These are phyloP conservation scores for Phytophthora meadii DNA, from an alignment of 352 stramenopile species.

Conservation along the genomic window DNA sequence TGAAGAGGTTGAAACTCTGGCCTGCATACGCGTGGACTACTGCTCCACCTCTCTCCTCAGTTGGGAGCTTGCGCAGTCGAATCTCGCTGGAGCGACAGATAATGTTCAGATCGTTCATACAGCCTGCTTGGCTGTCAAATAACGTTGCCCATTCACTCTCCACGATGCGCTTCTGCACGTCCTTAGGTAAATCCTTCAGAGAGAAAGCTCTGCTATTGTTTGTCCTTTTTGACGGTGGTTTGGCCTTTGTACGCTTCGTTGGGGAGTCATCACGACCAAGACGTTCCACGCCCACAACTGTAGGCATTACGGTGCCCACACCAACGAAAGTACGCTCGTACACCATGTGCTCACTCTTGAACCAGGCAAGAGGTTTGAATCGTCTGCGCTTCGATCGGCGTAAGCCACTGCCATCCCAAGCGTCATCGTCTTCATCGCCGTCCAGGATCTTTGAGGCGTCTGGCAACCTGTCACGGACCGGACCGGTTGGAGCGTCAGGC, in stretches of 20 bases:
- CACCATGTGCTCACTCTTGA: conserved; percentile 89
- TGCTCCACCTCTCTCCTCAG: conserved; percentile 52
- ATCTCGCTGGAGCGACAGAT: conserved; percentile 81
- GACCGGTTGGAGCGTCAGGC: conserved; percentile 32
- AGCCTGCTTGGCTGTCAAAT: conserved; percentile 62
- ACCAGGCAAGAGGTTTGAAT: conserved; percentile 89
- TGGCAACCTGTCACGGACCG: conserved; percentile 60
- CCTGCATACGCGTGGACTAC: conserved; percentile 65
- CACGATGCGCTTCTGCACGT: conserved; percentile 60
- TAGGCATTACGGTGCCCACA: conserved; percentile 84
- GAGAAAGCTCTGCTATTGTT: conserved; percentile 52
- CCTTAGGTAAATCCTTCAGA: conserved; percentile 55
- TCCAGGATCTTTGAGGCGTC: conserved; percentile 49
- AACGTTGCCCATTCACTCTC: conserved; percentile 78
- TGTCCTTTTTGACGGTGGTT: conserved; percentile 37
- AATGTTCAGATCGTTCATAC: conserved; percentile 82
- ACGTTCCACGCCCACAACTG: conserved; percentile 75
- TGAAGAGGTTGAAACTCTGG: conserved; percentile 90
- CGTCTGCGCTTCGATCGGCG: conserved; percentile 80
- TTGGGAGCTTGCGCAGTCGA: conserved; percentile 75
- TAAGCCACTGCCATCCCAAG: conserved; percentile 51
- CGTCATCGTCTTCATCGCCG: conserved; percentile 30
- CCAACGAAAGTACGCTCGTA: conserved; percentile 84
- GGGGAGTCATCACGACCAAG: conserved; percentile 63
- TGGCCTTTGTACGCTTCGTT: conserved; percentile 48